Evolutionary conservation across 371 early-diverging fungal species (phyloP).

Genomic region (Catenaria anguillulae): DNA sequence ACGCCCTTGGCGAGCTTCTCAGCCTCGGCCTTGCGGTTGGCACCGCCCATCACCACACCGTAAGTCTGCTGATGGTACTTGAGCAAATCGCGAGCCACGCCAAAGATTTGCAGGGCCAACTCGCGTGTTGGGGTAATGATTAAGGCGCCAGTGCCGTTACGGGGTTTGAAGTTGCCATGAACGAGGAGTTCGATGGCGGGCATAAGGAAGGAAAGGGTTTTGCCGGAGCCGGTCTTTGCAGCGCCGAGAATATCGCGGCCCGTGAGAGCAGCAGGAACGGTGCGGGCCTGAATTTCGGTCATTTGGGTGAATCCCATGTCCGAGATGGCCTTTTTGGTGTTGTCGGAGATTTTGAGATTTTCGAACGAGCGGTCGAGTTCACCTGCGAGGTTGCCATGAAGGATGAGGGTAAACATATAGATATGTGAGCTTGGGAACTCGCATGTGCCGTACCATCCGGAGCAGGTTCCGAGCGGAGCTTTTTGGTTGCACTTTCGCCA

Average conservation of each 20-base stretch:
- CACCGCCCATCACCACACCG: conserved; percentile 95
- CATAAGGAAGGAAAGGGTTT: conserved; percentile 95
- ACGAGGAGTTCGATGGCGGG: conserved; percentile 86
- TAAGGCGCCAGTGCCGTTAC: conserved; percentile 91
- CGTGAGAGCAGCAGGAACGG: conserved; percentile 84
- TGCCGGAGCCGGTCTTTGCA: conserved; percentile 98
- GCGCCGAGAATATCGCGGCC: conserved; percentile 97
- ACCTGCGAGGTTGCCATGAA: no score
- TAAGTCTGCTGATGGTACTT: conserved; percentile 86
- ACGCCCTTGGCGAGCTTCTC: conserved; percentile 87
- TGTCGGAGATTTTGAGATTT: conserved; percentile 25
- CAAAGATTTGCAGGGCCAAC: conserved; percentile 96
- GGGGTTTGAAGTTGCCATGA: conserved; percentile 73
- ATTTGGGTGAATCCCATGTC: conserved; percentile 88
- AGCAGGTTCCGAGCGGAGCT: no score
- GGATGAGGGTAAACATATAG: no score
- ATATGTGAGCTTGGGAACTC: no score
- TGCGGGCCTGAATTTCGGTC: conserved; percentile 96
- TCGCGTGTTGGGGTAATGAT: conserved; percentile 99
- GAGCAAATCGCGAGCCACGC: conserved; percentile 86
- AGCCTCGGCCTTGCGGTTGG: conserved; percentile 87
- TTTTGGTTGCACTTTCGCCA: no score
- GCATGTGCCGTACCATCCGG: no score
- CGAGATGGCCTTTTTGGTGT: conserved; percentile 53
- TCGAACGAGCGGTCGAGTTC: conserved; percentile 14